Base-by-base conservation (phyloP, 2,329 filamentous ascomycete species). In the Trematosphaeria pertusa region DNA sequence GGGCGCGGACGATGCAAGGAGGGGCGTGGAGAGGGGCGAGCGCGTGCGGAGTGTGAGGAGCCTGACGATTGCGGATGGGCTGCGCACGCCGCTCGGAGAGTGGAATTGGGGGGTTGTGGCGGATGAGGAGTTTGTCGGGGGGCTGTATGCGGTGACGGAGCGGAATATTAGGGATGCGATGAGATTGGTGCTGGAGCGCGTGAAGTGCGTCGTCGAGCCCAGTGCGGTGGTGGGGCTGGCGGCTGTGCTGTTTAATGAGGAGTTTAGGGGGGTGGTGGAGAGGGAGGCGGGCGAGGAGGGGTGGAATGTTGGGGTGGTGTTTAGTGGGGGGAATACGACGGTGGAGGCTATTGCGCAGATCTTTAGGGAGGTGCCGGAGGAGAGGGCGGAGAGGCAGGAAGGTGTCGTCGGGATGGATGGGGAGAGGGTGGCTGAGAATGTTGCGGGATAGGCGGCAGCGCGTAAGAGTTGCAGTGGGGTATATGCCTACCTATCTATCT, bases 141-240 rank as follows among this genome's bases (percentile, higher is more conserved):
- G 82, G 0, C 82, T 96, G 61, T 87, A 83, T 72, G 81, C 82
- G 44, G 93, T 95, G 1, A 84, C 79, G 1, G 93, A 97, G 71
- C 85, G 87, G 43, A 84, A 96, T 78, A 97, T 97, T 69, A 81
- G 82, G 62, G 80, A 77, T 17, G 88, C 92, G 10, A 81, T 96
- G 82, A 75, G 81, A 51, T 72, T 97, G 52, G 87, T 96, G 24
- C 75, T 92, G 52, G 93, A 97, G 81, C 77, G 92, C 47, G 85
- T 94, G 80, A 97, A 97, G 82, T 75, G 96, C 36, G 85, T 97
- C 17, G 85, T 97, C 10, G 93, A 97, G 78, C 93, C 93, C 17
- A 92, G 87, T 71, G 84, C 88, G 0, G 91, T 87, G 2, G 92
- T 97, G n/a, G 84, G 85, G 1, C 71, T 97, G 49, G 94, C 93